Percentiles rank a stretch among this genome's conserved stretches.
Evolutionary conservation across 257 asterid species (phyloP).

Genomic region (Salvia hispanica): DNA sequence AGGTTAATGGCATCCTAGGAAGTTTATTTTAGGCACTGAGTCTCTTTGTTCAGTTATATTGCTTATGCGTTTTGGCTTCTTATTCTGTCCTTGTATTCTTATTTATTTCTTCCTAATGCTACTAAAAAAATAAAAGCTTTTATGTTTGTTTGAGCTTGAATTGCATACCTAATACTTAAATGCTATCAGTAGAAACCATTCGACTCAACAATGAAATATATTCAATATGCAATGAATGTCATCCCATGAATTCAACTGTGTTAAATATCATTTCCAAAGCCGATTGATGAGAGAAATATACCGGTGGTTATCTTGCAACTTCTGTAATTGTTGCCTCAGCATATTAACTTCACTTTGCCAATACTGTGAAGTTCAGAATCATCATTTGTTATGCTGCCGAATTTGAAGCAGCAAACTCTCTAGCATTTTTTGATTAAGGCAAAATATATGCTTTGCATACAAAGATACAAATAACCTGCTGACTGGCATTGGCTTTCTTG

Average conservation of each 20-base stretch:
- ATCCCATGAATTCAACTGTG: neutral
- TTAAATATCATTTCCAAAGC: neutral
- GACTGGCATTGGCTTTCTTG: neutral
- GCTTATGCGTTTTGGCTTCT: neutral
- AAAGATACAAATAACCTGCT: neutral
- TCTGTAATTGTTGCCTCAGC: slow-evolving; percentile 64
- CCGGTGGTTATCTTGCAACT: slow-evolving; percentile 70
- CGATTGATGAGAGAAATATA: slow-evolving; percentile 25
- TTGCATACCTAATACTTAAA: slow-evolving; percentile 10
- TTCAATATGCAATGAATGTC: slow-evolving; percentile 3
- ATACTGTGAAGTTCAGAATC: slow-evolving; percentile 46
- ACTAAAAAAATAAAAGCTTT: neutral
- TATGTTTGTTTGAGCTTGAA: neutral
- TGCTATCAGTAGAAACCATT: slow-evolving; percentile 4
- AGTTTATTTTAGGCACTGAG: neutral
- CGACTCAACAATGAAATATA: neutral
- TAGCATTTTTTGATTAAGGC: neutral
- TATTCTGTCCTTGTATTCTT: neutral
- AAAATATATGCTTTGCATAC: neutral
- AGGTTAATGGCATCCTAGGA: slow-evolving; percentile 2
- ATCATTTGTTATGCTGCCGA: slow-evolving; percentile 18
- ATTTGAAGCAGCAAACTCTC: slow-evolving; percentile 1
- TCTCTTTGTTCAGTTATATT: neutral
- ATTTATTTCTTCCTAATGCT: neutral
- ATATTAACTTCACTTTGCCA: slow-evolving; percentile 72